Base-by-base conservation (phyloP, 306 rosid species). In the Lithocarpus polystachyus region DNA sequence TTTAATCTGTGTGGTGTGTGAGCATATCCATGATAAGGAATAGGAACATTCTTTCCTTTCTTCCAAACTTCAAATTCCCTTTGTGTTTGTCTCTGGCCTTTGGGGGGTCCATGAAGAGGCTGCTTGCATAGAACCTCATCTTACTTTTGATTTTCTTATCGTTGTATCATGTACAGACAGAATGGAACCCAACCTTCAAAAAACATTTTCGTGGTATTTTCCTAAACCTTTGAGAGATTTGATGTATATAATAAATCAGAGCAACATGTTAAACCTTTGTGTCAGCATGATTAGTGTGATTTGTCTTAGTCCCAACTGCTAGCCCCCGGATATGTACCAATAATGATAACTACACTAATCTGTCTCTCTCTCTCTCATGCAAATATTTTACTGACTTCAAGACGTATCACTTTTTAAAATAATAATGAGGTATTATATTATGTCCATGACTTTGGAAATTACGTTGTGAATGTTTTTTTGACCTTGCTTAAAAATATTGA, bases 101-200 rank as follows among this genome's bases (percentile, higher is more conserved):
- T 56, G 26, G 67, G 76, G 65, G 79, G 79, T 56, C 73, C 76
- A 68, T 74, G 76, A 26, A 73, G 18, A 65, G 65, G 82, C 13
- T 73, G 33, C 68, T 56, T 73, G 51, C 70, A 51, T 35, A 68
- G 56, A 64, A n/a, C 51, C 80, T 78, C 31, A 45, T 83, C 76
- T 76, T 83, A 43, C 78, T 80, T 72, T 67, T 68, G 68, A 61
- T 79, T 69, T 79, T 79, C 74, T 68, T 78, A 45, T 24, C 20
- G 61, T 11, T 59, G 52, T 12, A 33, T 37, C 75, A 72, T 40
- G 17, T 56, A 33, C 69, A 68, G 59, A 72, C 45, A 11, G 37
- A 59, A 33, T 40, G 33, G 26, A 48, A 19, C 35, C 57, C 60
- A 51, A 77, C 2, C 22, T 72, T 64, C 54, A 62, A n/a, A n/a